Evolutionary conservation across 2,329 filamentous ascomycete genomes (phyloP).

Genomic region (Boeremia exigua): DNA sequence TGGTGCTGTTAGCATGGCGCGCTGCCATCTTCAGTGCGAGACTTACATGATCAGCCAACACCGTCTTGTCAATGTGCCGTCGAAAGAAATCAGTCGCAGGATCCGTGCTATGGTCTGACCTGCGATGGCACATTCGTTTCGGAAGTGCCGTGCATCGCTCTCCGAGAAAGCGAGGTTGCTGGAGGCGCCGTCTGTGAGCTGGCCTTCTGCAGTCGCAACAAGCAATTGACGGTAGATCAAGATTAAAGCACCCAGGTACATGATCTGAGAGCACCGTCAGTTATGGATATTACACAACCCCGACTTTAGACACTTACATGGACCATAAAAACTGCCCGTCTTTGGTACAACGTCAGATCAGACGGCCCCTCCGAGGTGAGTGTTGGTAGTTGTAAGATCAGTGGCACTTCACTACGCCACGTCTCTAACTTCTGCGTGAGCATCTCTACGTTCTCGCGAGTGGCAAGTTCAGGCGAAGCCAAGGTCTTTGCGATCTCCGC

Average conservation of each 20-base stretch:
- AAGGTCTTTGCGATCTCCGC: conserved; percentile 45
- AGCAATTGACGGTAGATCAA: conserved; percentile 46
- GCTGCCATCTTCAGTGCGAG: too few species aligned
- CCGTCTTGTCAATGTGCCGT: conserved; percentile 43
- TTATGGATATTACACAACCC: neutral
- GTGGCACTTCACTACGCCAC: conserved; percentile 44
- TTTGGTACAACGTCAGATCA: conserved; percentile 37
- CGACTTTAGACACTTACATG: conserved; percentile 31
- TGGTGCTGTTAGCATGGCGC: neutral
- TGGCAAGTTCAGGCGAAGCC: conserved; percentile 38
- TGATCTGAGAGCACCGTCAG: conserved; percentile 32
- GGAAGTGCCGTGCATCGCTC: conserved; percentile 36
- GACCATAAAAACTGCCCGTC: conserved; percentile 46
- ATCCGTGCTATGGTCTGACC: conserved; percentile 47
- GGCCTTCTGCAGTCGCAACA: conserved; percentile 40
- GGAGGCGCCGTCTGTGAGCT: conserved; percentile 34
- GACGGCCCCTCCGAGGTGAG: conserved; percentile 35
- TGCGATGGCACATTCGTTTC: conserved; percentile 42
- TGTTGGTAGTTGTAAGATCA: conserved; percentile 37
- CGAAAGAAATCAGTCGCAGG: conserved; percentile 41
- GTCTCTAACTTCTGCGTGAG: conserved; percentile 42
- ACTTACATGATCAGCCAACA: conserved; percentile 49
- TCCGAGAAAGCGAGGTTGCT: conserved; percentile 32
- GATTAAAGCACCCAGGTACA: conserved; percentile 48
- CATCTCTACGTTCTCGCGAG: conserved; percentile 35